Conservation (phyloP, 768 basidiomycete genomes). For the Mrakia frigida region DNA sequence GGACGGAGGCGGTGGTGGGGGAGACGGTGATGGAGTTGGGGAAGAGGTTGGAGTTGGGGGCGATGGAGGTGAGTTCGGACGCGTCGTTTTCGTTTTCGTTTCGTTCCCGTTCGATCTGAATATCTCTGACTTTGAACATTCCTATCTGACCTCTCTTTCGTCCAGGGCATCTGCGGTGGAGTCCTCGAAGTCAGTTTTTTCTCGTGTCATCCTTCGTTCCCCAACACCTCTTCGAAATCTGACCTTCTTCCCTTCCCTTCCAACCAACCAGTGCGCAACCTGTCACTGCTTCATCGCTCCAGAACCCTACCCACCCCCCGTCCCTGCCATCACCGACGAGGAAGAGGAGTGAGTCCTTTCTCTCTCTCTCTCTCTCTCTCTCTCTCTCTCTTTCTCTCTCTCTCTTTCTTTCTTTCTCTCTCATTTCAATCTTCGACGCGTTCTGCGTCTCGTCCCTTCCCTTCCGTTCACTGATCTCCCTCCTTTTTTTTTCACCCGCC, state of each 20-base stretch:
- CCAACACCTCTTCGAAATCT: not conserved
- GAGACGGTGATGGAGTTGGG: slow-evolving; percentile 33
- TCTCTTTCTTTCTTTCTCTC: not conserved
- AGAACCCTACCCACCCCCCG: not conserved
- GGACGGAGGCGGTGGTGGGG: slow-evolving; percentile 7
- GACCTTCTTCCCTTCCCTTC: too few relatives aligned
- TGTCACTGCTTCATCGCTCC: not conserved
- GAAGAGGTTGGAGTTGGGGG: slow-evolving; percentile 26
- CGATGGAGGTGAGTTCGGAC: slow-evolving; percentile 20
- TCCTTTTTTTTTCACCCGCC: not conserved
- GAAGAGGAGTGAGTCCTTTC: not conserved
- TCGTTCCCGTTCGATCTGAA: too few relatives aligned
- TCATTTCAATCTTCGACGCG: not conserved
- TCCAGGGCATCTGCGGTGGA: slow-evolving; percentile 22
- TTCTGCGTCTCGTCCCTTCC: too few relatives aligned
- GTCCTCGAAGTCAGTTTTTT: slow-evolving; percentile 24
- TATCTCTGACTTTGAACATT: too few relatives aligned
- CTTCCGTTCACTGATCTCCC: not conserved
- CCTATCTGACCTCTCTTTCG: too few relatives aligned
- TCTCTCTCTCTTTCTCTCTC: not conserved
- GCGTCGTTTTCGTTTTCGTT: not conserved
- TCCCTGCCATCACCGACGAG: not conserved
- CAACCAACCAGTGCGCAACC: not conserved
- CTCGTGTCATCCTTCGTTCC: not conserved
- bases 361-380: not conserved